Conservation (phyloP, 1,284 basidiomycete species). For the Malassezia furfur region DNA sequence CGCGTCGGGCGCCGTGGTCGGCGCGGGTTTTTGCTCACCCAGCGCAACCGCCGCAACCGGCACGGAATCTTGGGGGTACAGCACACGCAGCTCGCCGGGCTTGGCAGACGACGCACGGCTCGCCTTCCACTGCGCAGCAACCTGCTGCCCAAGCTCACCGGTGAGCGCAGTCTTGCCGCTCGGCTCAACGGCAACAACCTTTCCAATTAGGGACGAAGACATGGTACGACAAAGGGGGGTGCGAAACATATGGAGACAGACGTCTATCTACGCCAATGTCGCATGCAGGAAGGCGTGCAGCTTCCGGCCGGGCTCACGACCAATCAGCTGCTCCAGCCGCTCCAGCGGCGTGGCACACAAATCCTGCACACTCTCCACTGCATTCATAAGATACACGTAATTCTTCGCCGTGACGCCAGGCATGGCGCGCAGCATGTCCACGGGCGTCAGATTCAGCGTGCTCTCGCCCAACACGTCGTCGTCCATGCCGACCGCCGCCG, state of each 20-base stretch:
- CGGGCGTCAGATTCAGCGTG: constrained; percentile 30
- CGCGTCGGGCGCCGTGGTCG: constrained; percentile 35
- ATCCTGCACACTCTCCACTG: constrained; percentile 65
- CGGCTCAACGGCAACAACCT: constrained; percentile 12
- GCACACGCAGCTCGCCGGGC: constrained; percentile 36
- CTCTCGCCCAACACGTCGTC: constrained; percentile 22
- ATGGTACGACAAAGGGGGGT: neutral
- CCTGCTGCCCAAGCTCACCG: constrained; percentile 13
- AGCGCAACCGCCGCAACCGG: constrained; percentile 37
- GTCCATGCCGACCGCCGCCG: constrained; percentile 52
- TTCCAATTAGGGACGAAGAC: constrained; percentile 7
- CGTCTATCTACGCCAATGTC: neutral
- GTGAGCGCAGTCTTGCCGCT: constrained; percentile 2
- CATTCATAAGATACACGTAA: constrained; percentile 70
- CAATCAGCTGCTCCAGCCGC: constrained; percentile 66
- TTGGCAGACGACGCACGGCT: constrained; percentile 36
- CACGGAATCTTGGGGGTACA: constrained; percentile 27
- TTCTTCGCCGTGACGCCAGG: constrained; percentile 73
- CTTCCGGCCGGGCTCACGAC: constrained; percentile 67
- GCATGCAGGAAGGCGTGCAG: constrained; percentile 60
- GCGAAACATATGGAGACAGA: neutral
- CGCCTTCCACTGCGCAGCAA: constrained; percentile 36
- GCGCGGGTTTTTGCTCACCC: constrained; percentile 37
- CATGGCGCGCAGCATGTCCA: constrained; percentile 51
- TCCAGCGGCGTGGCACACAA: constrained; percentile 61